Percentiles rank a stretch among this genome's conserved stretches.
Evolutionary conservation across 495 filamentous ascomycete genomes (phyloP).

Genomic region (Podospora appendiculata): DNA sequence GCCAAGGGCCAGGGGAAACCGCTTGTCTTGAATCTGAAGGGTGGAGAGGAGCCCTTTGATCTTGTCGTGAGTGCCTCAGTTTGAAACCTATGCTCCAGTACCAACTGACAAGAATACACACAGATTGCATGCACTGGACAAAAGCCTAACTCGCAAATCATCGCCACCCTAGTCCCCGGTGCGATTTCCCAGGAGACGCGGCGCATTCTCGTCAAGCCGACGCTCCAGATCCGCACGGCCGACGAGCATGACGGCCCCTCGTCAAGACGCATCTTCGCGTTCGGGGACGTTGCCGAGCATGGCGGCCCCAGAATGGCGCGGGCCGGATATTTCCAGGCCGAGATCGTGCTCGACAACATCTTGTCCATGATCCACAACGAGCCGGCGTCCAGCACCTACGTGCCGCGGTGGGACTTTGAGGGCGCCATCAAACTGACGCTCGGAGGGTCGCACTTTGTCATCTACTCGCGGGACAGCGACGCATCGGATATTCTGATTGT

Average conservation of each 20-base stretch:
- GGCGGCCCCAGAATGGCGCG: slow-evolving; percentile 45
- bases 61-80: slow-evolving; percentile 23
- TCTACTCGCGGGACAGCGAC: neutral
- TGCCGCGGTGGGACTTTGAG: slow-evolving; percentile 18
- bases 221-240: slow-evolving; percentile 40
- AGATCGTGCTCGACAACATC: slow-evolving; percentile 47
- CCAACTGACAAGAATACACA: neutral
- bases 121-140: slow-evolving; percentile 44
- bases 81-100: neutral
- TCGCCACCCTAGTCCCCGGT: slow-evolving; percentile 32
- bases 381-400: slow-evolving; percentile 20
- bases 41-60: slow-evolving; percentile 25
- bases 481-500: neutral
- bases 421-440: slow-evolving; percentile 24
- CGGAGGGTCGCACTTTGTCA: slow-evolving; percentile 3
- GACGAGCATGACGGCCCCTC: slow-evolving; percentile 30
- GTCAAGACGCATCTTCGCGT: slow-evolving; percentile 40
- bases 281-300: slow-evolving; percentile 56
- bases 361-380: slow-evolving; percentile 31
- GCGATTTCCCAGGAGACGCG: slow-evolving; percentile 41
- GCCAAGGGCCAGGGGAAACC: neutral
- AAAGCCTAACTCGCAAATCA: slow-evolving; percentile 45
- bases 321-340: slow-evolving; percentile 44
- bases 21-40: slow-evolving; percentile 18
- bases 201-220: slow-evolving; percentile 45